phyloP scores from a whole-genome alignment of 2,329 filamentous ascomycete genomes.

The Xylaria hypoxylon region DNA sequence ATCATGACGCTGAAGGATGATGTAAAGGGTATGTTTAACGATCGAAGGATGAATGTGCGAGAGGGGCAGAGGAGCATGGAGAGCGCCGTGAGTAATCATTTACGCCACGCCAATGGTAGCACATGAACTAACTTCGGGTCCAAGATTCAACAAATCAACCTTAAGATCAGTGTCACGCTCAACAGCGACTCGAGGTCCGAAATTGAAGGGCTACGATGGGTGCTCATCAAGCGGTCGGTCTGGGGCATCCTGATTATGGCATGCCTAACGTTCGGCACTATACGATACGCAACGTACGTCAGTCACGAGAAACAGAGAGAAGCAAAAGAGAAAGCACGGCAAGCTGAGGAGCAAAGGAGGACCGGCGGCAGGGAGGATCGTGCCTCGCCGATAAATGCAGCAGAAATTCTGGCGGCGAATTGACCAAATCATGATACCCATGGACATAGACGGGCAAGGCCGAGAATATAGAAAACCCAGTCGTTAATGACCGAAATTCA shows the following conservation, averaged over 20 bases:
- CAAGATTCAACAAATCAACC: constrained; percentile 91
- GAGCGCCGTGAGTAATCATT: constrained; percentile 70
- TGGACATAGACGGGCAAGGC: constrained; percentile 40
- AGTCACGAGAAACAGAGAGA: constrained; percentile 63
- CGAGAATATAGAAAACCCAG: constrained; percentile 30
- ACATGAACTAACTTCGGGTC: constrained; percentile 12
- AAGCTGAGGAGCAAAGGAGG: constrained; percentile 58
- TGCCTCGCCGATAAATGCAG: constrained; percentile 63
- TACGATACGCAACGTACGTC: constrained; percentile 70
- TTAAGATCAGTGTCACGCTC: constrained; percentile 91
- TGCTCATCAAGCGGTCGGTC: constrained; percentile 74
- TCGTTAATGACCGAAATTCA: constrained; percentile 8
- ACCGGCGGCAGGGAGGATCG: constrained; percentile 61
- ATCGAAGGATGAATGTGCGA: constrained; percentile 90
- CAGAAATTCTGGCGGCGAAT: constrained; percentile 69
- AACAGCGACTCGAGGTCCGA: constrained; percentile 93
- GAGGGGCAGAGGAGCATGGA: constrained; percentile 89
- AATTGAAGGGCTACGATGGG: constrained; percentile 91
- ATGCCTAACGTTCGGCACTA: constrained; percentile 67
- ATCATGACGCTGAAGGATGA: constrained; percentile 85
- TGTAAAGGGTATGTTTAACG: constrained; percentile 95
- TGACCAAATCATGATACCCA: constrained; percentile 52
- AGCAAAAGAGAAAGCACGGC: constrained; percentile 57
- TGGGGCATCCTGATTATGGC: constrained; percentile 75
- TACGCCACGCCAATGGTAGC: constrained; percentile 16